Evolutionary conservation across 148 eudicot genomes (phyloP).

Genomic region (Amaranthus cruentus): DNA sequence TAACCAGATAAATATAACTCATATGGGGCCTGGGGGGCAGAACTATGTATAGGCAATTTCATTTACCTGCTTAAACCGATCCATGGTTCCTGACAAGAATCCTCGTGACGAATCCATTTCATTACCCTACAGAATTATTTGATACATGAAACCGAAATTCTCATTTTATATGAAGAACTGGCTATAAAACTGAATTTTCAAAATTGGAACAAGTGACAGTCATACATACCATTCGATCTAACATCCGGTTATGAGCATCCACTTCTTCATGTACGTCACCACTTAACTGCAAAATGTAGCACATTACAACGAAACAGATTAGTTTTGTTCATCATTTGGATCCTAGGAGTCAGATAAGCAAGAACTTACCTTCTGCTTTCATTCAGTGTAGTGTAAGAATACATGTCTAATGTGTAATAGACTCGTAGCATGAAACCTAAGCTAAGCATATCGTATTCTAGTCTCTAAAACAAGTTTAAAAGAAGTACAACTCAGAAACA

Average conservation of each 20-base stretch:
- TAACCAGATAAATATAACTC: no score
- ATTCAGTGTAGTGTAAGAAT: not conserved
- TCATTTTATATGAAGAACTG: not conserved
- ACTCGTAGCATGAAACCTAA: not conserved
- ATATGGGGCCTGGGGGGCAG: no score
- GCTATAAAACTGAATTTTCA: not conserved
- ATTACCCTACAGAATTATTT: conserved; percentile 54
- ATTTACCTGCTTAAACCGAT: conserved; percentile 80
- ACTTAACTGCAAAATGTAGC: conserved; percentile 50
- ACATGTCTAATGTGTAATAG: not conserved
- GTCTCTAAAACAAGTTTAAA: not conserved
- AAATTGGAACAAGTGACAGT: conserved; percentile 1
- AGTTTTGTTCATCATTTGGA: not conserved
- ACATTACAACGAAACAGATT: not conserved
- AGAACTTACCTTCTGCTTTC: not conserved
- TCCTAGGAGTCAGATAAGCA: not conserved
- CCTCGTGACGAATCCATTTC: conserved; percentile 95
- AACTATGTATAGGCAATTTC: not conserved
- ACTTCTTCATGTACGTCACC: conserved; percentile 95
- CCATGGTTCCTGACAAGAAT: conserved; percentile 88
- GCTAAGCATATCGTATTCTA: not conserved
- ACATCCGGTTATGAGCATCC: conserved; percentile 79
- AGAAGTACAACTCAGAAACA: not conserved
- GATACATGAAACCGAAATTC: not conserved
- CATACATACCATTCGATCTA: conserved; percentile 73